A percentile compares a stretch with the other conserved stretches of the same genome.
phyloP scores from a whole-genome alignment of 2,329 filamentous ascomycete genomes.

The Didymellaceae sp. region DNA sequence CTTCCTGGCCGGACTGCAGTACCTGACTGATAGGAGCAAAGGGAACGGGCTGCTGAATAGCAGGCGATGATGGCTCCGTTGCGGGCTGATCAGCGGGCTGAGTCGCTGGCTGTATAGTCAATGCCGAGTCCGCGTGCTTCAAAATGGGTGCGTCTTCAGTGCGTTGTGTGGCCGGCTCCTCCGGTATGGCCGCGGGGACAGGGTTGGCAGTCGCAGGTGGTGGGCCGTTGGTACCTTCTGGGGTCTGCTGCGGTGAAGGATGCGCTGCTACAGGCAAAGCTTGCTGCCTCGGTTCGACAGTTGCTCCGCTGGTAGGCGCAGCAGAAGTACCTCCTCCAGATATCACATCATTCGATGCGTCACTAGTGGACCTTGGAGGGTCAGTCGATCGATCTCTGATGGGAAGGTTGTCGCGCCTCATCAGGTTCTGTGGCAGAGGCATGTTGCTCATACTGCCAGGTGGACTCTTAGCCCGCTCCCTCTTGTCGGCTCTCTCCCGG shows the following conservation, averaged over 20 bases:
- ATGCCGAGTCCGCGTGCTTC: slow-evolving; percentile 12
- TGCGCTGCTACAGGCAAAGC: neutral
- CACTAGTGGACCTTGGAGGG: slow-evolving; percentile 24
- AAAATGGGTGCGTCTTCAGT: neutral
- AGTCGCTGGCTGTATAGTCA: slow-evolving; percentile 8
- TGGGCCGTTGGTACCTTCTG: neutral
- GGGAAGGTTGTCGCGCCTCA: slow-evolving; percentile 20
- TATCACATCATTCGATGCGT: slow-evolving; percentile 30
- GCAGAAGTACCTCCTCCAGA: slow-evolving; percentile 27
- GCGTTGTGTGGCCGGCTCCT: slow-evolving; percentile 4
- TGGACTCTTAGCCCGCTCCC: slow-evolving; percentile 60
- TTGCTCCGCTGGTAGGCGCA: slow-evolving; percentile 1
- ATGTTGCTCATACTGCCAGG: slow-evolving; percentile 42
- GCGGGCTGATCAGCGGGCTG: neutral
- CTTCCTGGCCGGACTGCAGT: slow-evolving; percentile 4
- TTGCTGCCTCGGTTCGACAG: slow-evolving; percentile 7
- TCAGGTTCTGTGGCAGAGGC: slow-evolving; percentile 28
- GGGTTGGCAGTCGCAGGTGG: slow-evolving; percentile 12
- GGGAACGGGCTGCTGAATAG: slow-evolving; percentile 10
- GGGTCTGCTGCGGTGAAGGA: neutral
- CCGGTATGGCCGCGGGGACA: slow-evolving; percentile 9
- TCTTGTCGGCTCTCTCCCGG: slow-evolving; percentile 61
- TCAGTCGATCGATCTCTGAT: slow-evolving; percentile 39
- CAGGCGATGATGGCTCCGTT: slow-evolving; percentile 3
- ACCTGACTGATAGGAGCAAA: slow-evolving; percentile 3